Conservation (phyloP, 805 yeast genomes). For the Suhomyces tanzawaensis region DNA sequence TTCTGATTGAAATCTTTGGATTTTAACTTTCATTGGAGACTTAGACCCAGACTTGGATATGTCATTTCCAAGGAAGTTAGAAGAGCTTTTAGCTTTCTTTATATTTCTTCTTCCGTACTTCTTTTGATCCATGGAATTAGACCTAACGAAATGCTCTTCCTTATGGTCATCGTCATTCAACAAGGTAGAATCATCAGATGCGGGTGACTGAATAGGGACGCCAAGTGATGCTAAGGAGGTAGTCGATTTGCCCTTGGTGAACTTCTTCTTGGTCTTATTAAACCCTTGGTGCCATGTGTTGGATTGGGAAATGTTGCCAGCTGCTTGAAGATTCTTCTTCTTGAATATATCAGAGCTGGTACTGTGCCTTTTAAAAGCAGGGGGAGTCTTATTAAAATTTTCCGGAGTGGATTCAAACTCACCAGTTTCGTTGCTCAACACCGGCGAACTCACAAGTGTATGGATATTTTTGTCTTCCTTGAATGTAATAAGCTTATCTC, state of each 20-base stretch:
- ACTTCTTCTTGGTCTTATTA: constrained; percentile 9
- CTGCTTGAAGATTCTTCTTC: not conserved
- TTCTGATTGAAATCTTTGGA: not conserved
- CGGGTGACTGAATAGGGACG: constrained; percentile 5
- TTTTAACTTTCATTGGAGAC: not conserved
- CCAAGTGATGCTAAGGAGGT: constrained; percentile 17
- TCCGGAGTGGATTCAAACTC: constrained; percentile 12
- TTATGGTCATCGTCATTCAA: constrained; percentile 11
- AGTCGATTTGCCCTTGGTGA: constrained; percentile 19
- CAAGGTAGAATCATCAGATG: constrained; percentile 11
- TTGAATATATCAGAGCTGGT: constrained; percentile 8
- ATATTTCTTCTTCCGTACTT: constrained; percentile 9
- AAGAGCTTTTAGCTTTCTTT: constrained; percentile 36
- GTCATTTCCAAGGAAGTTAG: constrained; percentile 21
- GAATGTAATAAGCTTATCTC: not conserved
- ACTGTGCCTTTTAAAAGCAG: constrained; percentile 27
- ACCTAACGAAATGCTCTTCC: not conserved
- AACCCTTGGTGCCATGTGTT: constrained; percentile 7
- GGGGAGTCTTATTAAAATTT: constrained; percentile 10
- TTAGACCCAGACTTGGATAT: not conserved
- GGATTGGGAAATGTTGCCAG: not conserved
- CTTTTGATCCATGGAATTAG: constrained; percentile 4
- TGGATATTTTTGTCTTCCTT: constrained; percentile 5
- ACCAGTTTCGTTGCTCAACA: constrained; percentile 11
- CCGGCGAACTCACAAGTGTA: constrained; percentile 23